These are phyloP conservation scores for Oenanthe javanica DNA, from an alignment of 140 eudicot genomes.

Conservation along the genomic window DNA sequence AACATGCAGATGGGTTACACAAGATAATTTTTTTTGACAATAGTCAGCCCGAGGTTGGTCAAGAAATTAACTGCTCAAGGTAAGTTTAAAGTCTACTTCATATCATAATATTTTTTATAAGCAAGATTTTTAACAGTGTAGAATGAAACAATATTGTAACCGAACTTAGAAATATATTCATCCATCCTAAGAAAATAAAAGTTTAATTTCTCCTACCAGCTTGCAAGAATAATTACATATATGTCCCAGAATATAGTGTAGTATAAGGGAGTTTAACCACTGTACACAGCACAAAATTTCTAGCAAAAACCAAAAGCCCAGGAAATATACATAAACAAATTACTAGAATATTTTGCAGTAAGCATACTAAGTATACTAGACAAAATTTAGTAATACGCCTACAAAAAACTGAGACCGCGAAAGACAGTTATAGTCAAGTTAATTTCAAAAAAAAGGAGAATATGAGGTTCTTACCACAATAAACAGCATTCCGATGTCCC, in stretches of 20 bases:
- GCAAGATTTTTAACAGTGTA: background rate
- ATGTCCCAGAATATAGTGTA: background rate
- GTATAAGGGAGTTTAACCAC: background rate
- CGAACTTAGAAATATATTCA: background rate
- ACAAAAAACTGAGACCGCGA: background rate
- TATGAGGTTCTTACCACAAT: conserved; percentile 56
- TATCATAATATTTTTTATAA: background rate
- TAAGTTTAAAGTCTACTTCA: background rate
- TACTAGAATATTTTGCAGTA: background rate
- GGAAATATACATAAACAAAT: background rate
- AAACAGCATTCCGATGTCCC: conserved; percentile 91
- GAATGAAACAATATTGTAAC: background rate
- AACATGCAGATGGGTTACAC: background rate
- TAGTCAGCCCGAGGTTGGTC: background rate
- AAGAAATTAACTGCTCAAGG: background rate
- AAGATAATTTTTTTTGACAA: background rate
- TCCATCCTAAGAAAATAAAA: background rate
- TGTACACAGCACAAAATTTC: background rate
- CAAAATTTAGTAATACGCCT: background rate
- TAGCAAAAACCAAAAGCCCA: background rate
- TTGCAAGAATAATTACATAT: background rate
- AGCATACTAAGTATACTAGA: background rate
- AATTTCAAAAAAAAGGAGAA: background rate
- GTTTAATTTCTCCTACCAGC: background rate
- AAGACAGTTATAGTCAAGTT: background rate